Evolutionary conservation across 371 early-diverging fungal genomes (phyloP).

Genomic region (Mortierella sp.): DNA sequence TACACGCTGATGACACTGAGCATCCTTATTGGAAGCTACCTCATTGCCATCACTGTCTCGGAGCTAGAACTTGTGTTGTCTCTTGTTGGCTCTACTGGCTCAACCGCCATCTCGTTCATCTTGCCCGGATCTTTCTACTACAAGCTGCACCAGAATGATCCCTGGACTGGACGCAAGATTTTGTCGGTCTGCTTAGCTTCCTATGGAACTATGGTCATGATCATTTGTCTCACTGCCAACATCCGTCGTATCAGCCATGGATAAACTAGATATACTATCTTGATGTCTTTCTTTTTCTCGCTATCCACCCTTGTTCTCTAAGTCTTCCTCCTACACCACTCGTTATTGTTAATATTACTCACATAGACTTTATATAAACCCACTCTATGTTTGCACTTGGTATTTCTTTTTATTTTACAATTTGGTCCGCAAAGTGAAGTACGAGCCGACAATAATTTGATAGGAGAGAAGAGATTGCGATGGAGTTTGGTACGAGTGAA

Average conservation of each 20-base stretch:
- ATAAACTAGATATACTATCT: constrained; percentile 5
- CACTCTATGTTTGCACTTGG: not conserved
- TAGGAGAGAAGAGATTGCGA: not conserved
- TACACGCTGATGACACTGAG: constrained; percentile 78
- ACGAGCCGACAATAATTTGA: not conserved
- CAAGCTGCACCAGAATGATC: constrained; percentile 78
- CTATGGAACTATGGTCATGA: constrained; percentile 78
- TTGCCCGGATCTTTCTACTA: constrained; percentile 97
- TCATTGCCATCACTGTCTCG: constrained; percentile 83
- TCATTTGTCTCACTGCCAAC: constrained; percentile 74
- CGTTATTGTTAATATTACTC: not conserved
- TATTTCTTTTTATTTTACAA: not conserved
- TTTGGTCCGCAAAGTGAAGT: not conserved
- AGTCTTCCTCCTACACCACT: not conserved
- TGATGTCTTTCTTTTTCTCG: not conserved
- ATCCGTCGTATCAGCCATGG: constrained; percentile 44
- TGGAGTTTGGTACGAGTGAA: not conserved
- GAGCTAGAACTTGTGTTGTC: constrained; percentile 87
- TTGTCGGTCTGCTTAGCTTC: constrained; percentile 63
- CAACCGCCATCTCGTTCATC: constrained; percentile 98
- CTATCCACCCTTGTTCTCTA: not conserved
- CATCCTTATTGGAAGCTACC: constrained; percentile 79
- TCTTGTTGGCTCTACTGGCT: constrained; percentile 99
- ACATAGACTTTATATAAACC: not conserved
- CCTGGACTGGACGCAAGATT: constrained; percentile 70